Evolutionary conservation across 768 basidiomycete species (phyloP).

Genomic region (Melanogaster broomeanus): DNA sequence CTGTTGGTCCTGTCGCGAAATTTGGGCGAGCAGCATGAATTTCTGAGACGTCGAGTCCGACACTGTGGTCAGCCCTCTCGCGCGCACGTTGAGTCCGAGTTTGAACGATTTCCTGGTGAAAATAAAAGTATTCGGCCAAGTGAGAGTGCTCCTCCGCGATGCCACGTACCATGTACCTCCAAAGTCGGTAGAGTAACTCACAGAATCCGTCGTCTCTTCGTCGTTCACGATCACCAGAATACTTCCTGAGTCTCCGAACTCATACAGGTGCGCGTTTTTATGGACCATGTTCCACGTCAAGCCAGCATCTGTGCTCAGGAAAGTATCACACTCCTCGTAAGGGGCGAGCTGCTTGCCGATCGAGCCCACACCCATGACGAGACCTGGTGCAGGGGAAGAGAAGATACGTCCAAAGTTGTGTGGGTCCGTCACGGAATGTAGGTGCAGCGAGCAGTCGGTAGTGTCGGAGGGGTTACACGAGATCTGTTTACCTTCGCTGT

Average conservation of each 20-base stretch:
- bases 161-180: slow-evolving; percentile 79
- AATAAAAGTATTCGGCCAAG: neutral
- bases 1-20: slow-evolving; percentile 59
- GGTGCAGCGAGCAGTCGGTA: slow-evolving; percentile 77
- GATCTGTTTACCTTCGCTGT: slow-evolving; percentile 61
- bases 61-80: slow-evolving; percentile 80
- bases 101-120: slow-evolving; percentile 64
- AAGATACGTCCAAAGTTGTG: slow-evolving; percentile 96
- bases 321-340: slow-evolving; percentile 91
- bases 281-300: slow-evolving; percentile 80
- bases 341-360: slow-evolving; percentile 66
- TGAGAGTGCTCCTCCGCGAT: neutral
- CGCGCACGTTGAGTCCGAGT: slow-evolving; percentile 69
- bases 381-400: slow-evolving; percentile 91
- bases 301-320: slow-evolving; percentile 89
- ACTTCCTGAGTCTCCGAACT: slow-evolving; percentile 90
- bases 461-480: slow-evolving; percentile 58
- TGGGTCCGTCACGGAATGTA: slow-evolving; percentile 89
- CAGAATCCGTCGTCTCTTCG: slow-evolving; percentile 67
- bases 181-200: slow-evolving; percentile 81
- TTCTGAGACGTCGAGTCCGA: slow-evolving; percentile 97
- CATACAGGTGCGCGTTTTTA: slow-evolving; percentile 85
- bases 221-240: slow-evolving; percentile 84
- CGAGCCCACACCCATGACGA: slow-evolving; percentile 96
- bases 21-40: slow-evolving; percentile 84